phyloP scores from a whole-genome alignment of 139 green algal genomes.

The Edaphochlamys debaryana region DNA sequence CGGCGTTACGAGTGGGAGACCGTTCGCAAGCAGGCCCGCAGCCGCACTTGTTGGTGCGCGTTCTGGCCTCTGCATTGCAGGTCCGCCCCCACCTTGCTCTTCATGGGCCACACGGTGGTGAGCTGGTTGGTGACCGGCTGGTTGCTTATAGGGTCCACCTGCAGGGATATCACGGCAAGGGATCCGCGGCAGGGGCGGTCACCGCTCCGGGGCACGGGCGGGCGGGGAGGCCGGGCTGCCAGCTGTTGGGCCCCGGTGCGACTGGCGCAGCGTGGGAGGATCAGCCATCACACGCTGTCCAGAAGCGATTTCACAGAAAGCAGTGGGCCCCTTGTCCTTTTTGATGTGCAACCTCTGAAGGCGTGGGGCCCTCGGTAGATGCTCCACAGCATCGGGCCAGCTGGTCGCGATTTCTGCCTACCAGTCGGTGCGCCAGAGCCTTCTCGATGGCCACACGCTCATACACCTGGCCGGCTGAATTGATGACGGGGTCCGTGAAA shows the following conservation, averaged over 20 bases:
- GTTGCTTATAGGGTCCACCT: conserved; percentile 62
- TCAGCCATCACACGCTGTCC: neutral
- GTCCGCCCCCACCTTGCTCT: conserved; percentile 39
- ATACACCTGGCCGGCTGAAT: conserved; percentile 63
- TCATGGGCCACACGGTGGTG: conserved; percentile 64
- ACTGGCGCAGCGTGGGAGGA: too few relatives aligned
- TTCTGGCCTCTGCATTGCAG: neutral
- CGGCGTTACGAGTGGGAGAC: too few relatives aligned
- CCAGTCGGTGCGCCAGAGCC: conserved; percentile 16
- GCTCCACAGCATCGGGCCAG: too few relatives aligned
- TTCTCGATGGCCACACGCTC: conserved; percentile 59
- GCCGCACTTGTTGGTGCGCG: neutral
- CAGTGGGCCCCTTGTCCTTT: too few relatives aligned
- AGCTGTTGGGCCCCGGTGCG: too few relatives aligned
- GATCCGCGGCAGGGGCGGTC: neutral
- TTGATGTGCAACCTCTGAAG: too few relatives aligned
- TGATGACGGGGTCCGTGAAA: conserved; percentile 67
- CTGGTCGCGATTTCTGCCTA: neutral
- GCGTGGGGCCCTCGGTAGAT: too few relatives aligned
- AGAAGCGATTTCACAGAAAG: too few relatives aligned
- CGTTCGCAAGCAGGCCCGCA: neutral
- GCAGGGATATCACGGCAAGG: neutral
- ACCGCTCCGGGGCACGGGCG: too few relatives aligned
- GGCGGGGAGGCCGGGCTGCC: too few relatives aligned
- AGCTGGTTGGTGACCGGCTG: conserved; percentile 44